These are phyloP conservation scores for Schizophyllum amplum DNA, from an alignment of 1,284 basidiomycete species.

Conservation along the genomic window DNA sequence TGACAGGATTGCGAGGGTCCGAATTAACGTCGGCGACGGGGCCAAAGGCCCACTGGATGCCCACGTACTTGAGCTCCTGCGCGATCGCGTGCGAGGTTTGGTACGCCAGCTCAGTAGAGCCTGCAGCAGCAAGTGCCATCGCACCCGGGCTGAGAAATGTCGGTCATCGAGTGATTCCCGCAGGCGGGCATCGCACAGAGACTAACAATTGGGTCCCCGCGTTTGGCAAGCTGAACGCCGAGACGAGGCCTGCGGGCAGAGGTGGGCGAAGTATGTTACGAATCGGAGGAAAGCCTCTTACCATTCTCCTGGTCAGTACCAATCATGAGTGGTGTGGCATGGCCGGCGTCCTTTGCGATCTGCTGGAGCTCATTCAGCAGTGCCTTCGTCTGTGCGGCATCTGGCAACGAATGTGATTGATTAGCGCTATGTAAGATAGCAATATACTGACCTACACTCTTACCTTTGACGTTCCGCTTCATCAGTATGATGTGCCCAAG, in stretches of 20 bases:
- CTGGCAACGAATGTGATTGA: constrained; percentile 21
- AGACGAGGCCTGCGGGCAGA: constrained; percentile 44
- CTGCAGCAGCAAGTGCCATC: constrained; percentile 58
- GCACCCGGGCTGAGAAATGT: constrained; percentile 48
- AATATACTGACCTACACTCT: constrained; percentile 7
- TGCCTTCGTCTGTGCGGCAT: constrained; percentile 38
- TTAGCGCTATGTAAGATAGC: neutral
- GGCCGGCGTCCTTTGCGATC: constrained; percentile 48
- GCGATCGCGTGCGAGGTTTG: constrained; percentile 41
- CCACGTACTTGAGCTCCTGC: constrained; percentile 47
- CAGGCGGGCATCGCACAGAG: neutral
- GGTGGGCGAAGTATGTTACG: neutral
- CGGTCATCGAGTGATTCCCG: neutral
- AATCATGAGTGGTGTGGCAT: constrained; percentile 48
- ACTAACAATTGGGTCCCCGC: constrained; percentile 63
- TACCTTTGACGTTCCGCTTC: constrained; percentile 56
- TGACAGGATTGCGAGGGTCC: constrained; percentile 59
- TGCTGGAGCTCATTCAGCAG: constrained; percentile 43
- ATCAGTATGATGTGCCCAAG: constrained; percentile 62
- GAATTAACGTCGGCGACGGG: constrained; percentile 67
- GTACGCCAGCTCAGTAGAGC: constrained; percentile 36
- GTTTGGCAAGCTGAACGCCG: constrained; percentile 46
- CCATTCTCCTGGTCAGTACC: constrained; percentile 71
- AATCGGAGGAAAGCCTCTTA: constrained; percentile 16
- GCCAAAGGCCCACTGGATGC: constrained; percentile 64